Evolutionary conservation across 208 protist genomes (phyloP).

Genomic region (Leishmania aethiopica): DNA sequence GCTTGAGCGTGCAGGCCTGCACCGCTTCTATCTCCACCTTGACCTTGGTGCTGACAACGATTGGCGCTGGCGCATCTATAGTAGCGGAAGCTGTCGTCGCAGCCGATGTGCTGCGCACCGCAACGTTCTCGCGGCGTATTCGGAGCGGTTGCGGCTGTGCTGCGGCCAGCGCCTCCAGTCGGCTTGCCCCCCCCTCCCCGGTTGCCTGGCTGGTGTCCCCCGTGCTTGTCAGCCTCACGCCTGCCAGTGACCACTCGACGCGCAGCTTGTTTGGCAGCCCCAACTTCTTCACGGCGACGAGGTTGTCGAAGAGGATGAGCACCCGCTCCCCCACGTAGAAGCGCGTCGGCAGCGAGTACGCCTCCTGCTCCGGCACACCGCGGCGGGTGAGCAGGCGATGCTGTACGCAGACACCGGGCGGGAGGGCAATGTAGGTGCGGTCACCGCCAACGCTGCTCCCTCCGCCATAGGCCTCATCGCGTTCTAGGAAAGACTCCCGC

Average conservation of each 20-base stretch:
- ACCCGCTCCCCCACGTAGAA: conserved; percentile 69
- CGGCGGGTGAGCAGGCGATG: conserved; percentile 67
- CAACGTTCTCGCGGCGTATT: conserved; percentile 18
- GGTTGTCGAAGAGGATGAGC: conserved; percentile 62
- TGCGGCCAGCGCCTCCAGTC: conserved; percentile 15
- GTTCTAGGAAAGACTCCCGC: conserved; percentile 9
- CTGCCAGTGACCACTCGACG: conserved; percentile 14
- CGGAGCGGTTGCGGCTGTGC: conserved; percentile 22
- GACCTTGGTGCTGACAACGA: conserved; percentile 23
- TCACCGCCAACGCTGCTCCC: neutral
- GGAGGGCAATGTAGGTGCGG: conserved; percentile 45
- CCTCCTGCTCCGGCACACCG: conserved; percentile 56
- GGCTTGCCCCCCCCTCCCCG: neutral
- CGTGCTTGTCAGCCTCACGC: conserved; percentile 6
- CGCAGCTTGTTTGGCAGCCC: conserved; percentile 8
- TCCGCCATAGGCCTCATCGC: conserved; percentile 13
- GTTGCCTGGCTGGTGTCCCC: conserved; percentile 1
- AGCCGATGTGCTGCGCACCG: conserved; percentile 12
- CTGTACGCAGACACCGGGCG: conserved; percentile 49
- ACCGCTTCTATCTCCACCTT: conserved; percentile 45
- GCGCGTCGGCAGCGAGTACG: conserved; percentile 51
- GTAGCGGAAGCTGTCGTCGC: neutral
- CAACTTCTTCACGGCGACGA: conserved; percentile 30
- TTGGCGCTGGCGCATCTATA: neutral
- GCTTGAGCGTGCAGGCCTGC: conserved; percentile 34